These are phyloP conservation scores for Ceratobasidium sp. DNA, from an alignment of 1,284 basidiomycete species.

Conservation along the genomic window DNA sequence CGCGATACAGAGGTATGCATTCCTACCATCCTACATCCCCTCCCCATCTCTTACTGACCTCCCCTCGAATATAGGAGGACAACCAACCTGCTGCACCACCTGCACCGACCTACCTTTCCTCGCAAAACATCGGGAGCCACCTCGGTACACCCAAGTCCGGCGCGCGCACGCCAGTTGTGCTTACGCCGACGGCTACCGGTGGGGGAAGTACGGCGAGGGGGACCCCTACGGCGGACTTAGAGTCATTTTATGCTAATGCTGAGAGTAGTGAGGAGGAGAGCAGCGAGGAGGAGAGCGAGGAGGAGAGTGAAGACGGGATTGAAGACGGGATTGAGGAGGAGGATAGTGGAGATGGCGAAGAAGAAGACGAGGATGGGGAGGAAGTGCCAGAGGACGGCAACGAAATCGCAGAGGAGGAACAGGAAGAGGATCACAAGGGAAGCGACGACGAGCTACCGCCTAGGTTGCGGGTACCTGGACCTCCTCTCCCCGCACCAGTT, in stretches of 20 bases:
- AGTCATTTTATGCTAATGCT: conserved; percentile 69
- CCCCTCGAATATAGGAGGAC: background rate
- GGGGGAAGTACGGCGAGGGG: conserved; percentile 38
- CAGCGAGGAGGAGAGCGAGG: conserved; percentile 23
- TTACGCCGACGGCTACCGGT: conserved; percentile 31
- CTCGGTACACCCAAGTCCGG: conserved; percentile 54
- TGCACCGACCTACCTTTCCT: conserved; percentile 25
- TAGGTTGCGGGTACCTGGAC: background rate
- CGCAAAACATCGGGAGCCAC: conserved; percentile 36
- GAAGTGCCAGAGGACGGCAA: conserved; percentile 22
- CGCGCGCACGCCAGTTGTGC: conserved; percentile 16
- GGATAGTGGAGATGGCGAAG: background rate
- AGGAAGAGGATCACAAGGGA: conserved; percentile 7
- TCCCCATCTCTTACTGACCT: background rate
- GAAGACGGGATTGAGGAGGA: conserved; percentile 41
- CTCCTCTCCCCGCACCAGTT: background rate
- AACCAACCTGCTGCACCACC: conserved; percentile 58
- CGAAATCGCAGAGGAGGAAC: conserved; percentile 37
- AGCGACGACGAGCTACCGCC: conserved; percentile 25
- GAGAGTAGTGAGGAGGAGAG: conserved; percentile 47
- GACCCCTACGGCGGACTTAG: conserved; percentile 59
- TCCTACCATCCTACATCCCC: background rate
- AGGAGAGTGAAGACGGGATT: conserved; percentile 27
- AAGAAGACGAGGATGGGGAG: background rate
- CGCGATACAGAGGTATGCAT: conserved; percentile 54